phyloP scores from a whole-genome alignment of 202 grass and related monocot genomes.

The Carex arenaria region DNA sequence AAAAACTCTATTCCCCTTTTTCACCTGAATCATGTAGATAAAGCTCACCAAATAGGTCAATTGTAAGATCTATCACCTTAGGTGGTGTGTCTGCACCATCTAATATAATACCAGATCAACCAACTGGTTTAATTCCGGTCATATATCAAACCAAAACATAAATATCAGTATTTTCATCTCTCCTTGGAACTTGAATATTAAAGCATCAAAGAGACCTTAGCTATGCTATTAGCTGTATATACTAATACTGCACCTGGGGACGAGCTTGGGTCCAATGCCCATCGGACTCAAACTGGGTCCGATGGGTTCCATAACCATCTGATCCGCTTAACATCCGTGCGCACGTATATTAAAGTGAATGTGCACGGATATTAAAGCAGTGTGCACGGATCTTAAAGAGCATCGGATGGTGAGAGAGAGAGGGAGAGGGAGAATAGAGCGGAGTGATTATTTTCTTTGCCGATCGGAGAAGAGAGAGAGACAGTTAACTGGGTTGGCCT shows the following conservation, averaged over 20 bases:
- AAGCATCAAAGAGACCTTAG: background rate
- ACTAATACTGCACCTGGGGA: background rate
- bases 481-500: too few species aligned
- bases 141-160: background rate
- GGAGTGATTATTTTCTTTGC: too few species aligned
- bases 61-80: conserved; percentile 72
- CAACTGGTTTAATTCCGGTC: background rate
- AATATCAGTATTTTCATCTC: background rate
- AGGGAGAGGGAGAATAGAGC: too few species aligned
- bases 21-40: conserved; percentile 51
- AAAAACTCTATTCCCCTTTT: conserved; percentile 41
- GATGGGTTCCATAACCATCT: too few species aligned
- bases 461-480: too few species aligned
- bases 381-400: too few species aligned
- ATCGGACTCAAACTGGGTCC: too few species aligned
- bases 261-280: too few species aligned
- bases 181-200: background rate
- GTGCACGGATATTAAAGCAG: too few species aligned
- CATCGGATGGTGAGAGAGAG: too few species aligned
- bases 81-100: conserved; percentile 31
- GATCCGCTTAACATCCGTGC: too few species aligned
- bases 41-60: conserved; percentile 81
- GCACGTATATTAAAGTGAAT: too few species aligned
- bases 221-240: background rate
- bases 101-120: background rate